Conservation (phyloP, 2,329 filamentous ascomycete species). For the Harringtonia lauricola region DNA sequence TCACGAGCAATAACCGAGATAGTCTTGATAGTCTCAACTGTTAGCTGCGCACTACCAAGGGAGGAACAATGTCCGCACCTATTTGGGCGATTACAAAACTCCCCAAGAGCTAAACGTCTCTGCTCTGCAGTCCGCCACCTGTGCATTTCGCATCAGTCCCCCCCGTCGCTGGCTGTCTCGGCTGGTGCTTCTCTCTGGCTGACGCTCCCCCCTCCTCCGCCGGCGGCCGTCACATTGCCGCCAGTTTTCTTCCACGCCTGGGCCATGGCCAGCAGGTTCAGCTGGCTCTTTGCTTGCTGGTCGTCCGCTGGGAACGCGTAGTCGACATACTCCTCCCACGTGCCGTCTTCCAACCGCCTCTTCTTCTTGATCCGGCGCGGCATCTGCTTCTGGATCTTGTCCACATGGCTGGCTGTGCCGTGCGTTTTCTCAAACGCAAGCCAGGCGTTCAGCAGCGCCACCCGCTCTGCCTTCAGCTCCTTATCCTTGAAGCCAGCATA, state of each 20-base stretch:
- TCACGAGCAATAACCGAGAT: too few species aligned
- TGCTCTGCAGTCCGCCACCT: too few species aligned
- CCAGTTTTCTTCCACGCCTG: conserved; percentile 71
- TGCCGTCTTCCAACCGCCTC: conserved; percentile 82
- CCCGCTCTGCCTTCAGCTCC: conserved; percentile 88
- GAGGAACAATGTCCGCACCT: too few species aligned
- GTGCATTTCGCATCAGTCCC: too few species aligned
- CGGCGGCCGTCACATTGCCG: conserved; percentile 3
- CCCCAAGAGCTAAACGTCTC: too few species aligned
- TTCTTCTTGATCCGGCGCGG: conserved; percentile 86
- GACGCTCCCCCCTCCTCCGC: neutral
- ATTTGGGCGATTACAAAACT: neutral
- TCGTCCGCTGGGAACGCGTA: conserved; percentile 97
- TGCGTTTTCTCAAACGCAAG: conserved; percentile 83
- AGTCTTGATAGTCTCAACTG: too few species aligned
- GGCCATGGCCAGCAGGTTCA: conserved; percentile 74
- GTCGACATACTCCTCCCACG: conserved; percentile 93
- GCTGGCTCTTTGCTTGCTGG: conserved; percentile 71
- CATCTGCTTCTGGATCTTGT: conserved; percentile 85
- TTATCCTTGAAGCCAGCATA: conserved; percentile 80
- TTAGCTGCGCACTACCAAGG: too few species aligned
- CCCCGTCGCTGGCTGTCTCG: neutral
- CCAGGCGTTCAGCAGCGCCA: conserved; percentile 84
- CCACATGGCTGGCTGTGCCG: conserved; percentile 62
- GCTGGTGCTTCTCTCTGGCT: neutral